phyloP scores from a whole-genome alignment of 2,329 filamentous ascomycete genomes.

The Colletotrichum agaves region DNA sequence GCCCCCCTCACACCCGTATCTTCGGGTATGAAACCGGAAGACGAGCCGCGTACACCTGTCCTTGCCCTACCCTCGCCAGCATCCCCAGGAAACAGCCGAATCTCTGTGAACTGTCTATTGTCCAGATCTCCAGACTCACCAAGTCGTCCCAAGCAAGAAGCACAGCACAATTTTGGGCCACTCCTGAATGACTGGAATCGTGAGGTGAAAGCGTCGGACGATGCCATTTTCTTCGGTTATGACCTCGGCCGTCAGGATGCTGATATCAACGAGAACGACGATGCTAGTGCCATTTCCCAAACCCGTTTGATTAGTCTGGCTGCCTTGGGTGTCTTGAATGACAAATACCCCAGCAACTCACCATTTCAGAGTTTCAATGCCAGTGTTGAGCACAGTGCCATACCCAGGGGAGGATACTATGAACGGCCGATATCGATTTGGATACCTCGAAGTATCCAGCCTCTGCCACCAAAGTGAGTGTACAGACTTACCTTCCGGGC shows the following conservation, averaged over 20 bases:
- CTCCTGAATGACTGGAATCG: slow-evolving; percentile 38
- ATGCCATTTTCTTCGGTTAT: slow-evolving; percentile 71
- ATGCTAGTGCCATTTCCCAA: slow-evolving; percentile 71
- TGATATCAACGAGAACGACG: slow-evolving; percentile 78
- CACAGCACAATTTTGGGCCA: slow-evolving; percentile 39
- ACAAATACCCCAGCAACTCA: neutral
- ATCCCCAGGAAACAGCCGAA: slow-evolving; percentile 48
- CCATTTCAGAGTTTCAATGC: neutral
- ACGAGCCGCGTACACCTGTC: slow-evolving; percentile 44
- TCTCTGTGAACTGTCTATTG: slow-evolving; percentile 75
- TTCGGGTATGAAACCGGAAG: slow-evolving; percentile 52
- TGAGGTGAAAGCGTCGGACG: slow-evolving; percentile 38
- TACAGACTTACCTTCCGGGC: neutral
- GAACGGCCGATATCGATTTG: slow-evolving; percentile 72
- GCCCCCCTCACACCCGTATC: slow-evolving; percentile 54
- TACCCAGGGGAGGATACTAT: slow-evolving; percentile 73
- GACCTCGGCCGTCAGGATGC: slow-evolving; percentile 77
- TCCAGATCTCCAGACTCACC: slow-evolving; percentile 58
- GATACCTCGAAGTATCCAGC: slow-evolving; percentile 60
- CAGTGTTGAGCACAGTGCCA: neutral
- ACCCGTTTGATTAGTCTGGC: neutral
- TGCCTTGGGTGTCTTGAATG: neutral
- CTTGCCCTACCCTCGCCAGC: slow-evolving; percentile 39
- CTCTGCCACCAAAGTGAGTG: slow-evolving; percentile 56
- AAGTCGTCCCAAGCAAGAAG: slow-evolving; percentile 37